Evolutionary conservation across 257 asterid genomes (phyloP), one percentile per base, ranked within the genome.

Genomic region (Voacanga thouarsii): DNA sequence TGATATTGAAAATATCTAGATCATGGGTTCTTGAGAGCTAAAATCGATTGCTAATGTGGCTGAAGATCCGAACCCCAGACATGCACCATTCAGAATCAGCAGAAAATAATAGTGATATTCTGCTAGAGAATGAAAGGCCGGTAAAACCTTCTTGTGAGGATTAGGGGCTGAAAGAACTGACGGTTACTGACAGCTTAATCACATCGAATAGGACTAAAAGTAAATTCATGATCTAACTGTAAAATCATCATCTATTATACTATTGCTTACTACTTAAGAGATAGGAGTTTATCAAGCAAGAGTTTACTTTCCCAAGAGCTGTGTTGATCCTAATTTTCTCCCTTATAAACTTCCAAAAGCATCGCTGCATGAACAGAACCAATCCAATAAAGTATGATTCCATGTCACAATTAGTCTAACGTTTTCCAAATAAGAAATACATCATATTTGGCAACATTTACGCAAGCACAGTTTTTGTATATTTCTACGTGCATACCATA

Each of bases 341-440:
- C 45, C 53, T 63, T 74, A 15, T 67, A 81, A 63, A 75, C 71
- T 64, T 79, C 84, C 83, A 65, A 74, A 80, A 71, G 41, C 55
- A 71, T 71, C 55, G 77, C 74, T 72, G 39, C 47, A 37, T 63
- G 37, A 43, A 63, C 68, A 72, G 69, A 16, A 26, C 41, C 53
- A 71, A 19, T 72, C n/a, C 11, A 45, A 28, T 60, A 61, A 56
- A 73, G 39, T 43, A 78, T 44, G 24, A 28, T 45, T 26, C 24
- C 12, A 50, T 57, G 5, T 12, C 55, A 65, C 63, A 43, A 43
- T 14, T 70, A 16, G 71, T 21, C 45, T 51, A 60, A 55, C 14
- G 16, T 15, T 68, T 8, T 61, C 18, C 11, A 4, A 63, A 9
- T 33, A 16, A 37, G 24, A 18, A 21, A 23, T 23, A 45, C 23